These are phyloP conservation scores for Centrapalus pauciflorus DNA, from an alignment of 129 eudicot genomes.

Conservation along the genomic window DNA sequence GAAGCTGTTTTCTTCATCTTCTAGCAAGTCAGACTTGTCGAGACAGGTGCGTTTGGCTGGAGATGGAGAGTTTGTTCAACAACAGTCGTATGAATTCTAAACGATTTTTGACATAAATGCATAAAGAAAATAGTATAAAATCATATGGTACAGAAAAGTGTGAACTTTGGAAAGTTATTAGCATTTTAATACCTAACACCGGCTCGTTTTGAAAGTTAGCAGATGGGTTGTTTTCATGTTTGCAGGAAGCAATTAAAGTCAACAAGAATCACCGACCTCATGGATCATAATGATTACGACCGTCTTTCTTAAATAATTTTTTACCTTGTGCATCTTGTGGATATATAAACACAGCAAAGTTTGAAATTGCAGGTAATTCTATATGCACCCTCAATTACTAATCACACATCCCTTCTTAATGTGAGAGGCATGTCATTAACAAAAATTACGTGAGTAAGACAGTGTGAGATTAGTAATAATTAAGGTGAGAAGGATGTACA, in stretches of 20 bases:
- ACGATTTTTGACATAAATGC: neutral
- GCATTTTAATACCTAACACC: neutral
- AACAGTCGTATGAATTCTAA: neutral
- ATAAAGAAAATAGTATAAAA: neutral
- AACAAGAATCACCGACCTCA: neutral
- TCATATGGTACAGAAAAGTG: neutral
- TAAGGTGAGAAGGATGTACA: too few relatives aligned
- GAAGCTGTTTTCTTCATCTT: slow-evolving; percentile 23
- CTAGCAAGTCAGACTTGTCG: neutral
- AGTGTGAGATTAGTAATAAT: too few relatives aligned
- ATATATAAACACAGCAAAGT: too few relatives aligned
- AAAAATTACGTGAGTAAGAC: too few relatives aligned
- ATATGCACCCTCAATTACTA: too few relatives aligned
- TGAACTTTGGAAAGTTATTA: neutral
- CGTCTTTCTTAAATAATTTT: neutral
- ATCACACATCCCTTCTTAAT: too few relatives aligned
- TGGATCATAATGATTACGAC: neutral
- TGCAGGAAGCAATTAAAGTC: slow-evolving; percentile 8
- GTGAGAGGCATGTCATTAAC: too few relatives aligned
- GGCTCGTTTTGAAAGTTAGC: neutral
- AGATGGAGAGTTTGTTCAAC: neutral
- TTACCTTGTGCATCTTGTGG: neutral
- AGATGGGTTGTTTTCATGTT: neutral
- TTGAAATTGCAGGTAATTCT: too few relatives aligned
- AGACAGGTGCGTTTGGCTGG: neutral